Evolutionary conservation across 2,329 filamentous ascomycete species (phyloP), one percentile per base, ranked within the genome.

Genomic region (Alternaria hordeiaustralica): DNA sequence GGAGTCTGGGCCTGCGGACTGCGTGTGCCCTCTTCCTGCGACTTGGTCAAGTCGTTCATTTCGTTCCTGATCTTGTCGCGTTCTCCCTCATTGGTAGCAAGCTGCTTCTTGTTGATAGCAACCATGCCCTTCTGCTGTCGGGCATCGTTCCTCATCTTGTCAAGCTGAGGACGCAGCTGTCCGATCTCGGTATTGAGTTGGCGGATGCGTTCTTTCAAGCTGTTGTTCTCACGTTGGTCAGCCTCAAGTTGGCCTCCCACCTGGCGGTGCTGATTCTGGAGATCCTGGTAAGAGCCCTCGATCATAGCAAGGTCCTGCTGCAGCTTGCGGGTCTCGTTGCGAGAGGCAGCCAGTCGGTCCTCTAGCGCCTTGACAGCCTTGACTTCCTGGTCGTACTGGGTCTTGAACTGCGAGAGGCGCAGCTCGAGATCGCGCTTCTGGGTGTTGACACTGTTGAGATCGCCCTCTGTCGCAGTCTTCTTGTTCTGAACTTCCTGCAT

Each of bases 71-170:
- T 84, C 83, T 93, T 95, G 64, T 98, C 95, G 30, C 92, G 88
- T 79, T 98, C 95, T 51, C 88, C 88, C 80, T 99, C 96, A 61
- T 91, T 93, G 1, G 94, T 97, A 36, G 91, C 88, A 64, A 98
- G 84, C 82, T 99, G 96, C 83, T 99, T 99, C 86, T 96, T 98
- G 83, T 97, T 97, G 82, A 99, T 99, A 46, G 96, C 94, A 28
- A 97, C 95, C 69, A 98, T 86, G 18, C 96, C 96, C 83, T 97
- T 98, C 77, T 98, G 94, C 79, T 98, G 96, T 45, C 96, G 90
- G 25, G 94, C 94, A 72, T 97, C 94, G 12, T 91, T 93, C 78
- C 92, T 94, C 72, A 97, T 86, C 84, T 97, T 98, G 79, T 99
- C 96, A 56, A 99, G 89, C 70, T 95, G 90, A 30, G 94, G 94